Evolutionary conservation across 148 eudicot genomes (phyloP).

Genomic region (Fagopyrum homotropicum): DNA sequence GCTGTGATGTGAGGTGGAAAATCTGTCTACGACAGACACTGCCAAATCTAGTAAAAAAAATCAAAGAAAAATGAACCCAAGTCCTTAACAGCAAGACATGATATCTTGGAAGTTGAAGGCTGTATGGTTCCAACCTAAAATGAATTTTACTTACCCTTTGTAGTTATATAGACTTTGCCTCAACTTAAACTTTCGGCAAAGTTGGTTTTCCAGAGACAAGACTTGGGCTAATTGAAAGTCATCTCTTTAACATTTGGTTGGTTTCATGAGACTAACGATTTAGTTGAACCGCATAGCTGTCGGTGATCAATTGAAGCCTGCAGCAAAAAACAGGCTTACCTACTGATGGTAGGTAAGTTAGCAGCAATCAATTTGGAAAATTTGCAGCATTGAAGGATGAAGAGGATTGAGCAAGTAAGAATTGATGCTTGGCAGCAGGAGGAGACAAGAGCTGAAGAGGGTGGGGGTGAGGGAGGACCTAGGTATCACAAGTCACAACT

Average conservation of each 20-base stretch:
- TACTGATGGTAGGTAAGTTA: background rate
- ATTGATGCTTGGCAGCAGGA: background rate
- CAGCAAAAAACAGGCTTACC: background rate
- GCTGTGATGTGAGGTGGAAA: background rate
- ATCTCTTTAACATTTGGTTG: background rate
- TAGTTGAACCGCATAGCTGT: background rate
- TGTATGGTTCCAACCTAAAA: background rate
- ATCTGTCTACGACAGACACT: background rate
- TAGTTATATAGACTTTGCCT: background rate
- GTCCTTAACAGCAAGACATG: background rate
- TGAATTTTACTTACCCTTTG: background rate
- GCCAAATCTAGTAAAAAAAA: background rate
- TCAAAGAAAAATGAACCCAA: background rate
- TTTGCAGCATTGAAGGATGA: background rate
- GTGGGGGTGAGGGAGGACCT: background rate
- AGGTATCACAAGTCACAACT: background rate
- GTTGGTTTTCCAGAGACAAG: background rate
- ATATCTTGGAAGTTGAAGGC: background rate
- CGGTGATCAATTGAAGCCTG: background rate
- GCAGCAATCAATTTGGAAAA: background rate
- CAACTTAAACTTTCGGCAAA: background rate
- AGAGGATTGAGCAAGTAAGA: background rate
- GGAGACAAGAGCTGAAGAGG: slow-evolving; percentile 6
- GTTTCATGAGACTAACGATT: background rate
- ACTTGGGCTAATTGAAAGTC: background rate